Evolutionary conservation across 805 yeast genomes (phyloP).

Genomic region (Cyberlindnera saturnus): DNA sequence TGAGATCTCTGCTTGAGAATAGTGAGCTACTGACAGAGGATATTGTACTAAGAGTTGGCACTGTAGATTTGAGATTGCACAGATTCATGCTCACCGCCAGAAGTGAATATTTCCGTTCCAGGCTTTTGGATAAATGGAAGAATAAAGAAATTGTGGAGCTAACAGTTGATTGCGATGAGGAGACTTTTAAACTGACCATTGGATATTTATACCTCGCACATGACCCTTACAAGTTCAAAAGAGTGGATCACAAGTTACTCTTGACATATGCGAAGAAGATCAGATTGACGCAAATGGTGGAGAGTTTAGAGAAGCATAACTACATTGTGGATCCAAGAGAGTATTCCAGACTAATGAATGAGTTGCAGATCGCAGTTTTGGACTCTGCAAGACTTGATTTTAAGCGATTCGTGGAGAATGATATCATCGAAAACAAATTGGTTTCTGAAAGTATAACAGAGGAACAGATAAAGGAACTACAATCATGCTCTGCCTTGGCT

Average conservation of each 20-base stretch:
- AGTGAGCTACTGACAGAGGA: constrained; percentile 16
- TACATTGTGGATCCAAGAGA: constrained; percentile 25
- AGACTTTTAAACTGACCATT: constrained; percentile 21
- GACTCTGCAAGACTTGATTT: constrained; percentile 19
- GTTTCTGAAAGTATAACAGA: constrained; percentile 3
- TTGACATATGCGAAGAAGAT: constrained; percentile 28
- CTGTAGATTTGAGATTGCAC: constrained; percentile 25
- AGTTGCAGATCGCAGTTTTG: constrained; percentile 18
- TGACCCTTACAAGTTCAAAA: constrained; percentile 32
- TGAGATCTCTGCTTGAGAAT: constrained; percentile 39
- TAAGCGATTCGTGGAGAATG: constrained; percentile 10
- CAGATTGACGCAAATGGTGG: constrained; percentile 31
- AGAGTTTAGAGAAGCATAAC: constrained; percentile 27
- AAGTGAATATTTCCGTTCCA: constrained; percentile 25
- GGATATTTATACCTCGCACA: constrained; percentile 33
- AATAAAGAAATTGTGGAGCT: constrained; percentile 17
- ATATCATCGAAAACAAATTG: constrained; percentile 16
- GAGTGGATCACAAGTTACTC: constrained; percentile 25
- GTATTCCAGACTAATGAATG: constrained; percentile 27
- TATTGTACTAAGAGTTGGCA: constrained; percentile 16
- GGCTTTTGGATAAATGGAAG: constrained; percentile 23
- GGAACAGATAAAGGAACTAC: constrained; percentile 8
- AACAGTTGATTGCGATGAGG: constrained; percentile 13
- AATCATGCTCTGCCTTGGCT: constrained; percentile 28
- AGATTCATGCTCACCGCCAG: constrained; percentile 36